Percentiles rank a stretch among this genome's conserved stretches.
Evolutionary conservation across 345 rosid species (phyloP).

Genomic region (Mallotus nudiflorus): DNA sequence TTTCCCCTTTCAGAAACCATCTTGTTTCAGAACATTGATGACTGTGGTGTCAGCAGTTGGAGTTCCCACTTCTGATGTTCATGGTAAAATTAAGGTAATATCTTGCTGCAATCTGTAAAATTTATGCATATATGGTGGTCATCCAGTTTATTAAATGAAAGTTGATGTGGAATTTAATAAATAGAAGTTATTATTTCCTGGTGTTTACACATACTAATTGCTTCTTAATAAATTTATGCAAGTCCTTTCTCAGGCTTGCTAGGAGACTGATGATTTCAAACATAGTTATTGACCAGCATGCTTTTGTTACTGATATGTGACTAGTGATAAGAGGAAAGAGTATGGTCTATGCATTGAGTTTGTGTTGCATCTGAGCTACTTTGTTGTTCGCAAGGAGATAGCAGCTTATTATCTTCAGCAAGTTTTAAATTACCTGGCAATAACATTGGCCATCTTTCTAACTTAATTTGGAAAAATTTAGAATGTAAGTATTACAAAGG

Average conservation of each 20-base stretch:
- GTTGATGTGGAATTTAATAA: too few relatives aligned
- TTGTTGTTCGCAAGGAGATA: neutral
- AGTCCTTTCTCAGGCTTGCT: neutral
- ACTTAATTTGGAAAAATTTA: neutral
- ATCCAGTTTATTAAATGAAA: too few relatives aligned
- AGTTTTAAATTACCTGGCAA: neutral
- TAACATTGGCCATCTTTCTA: neutral
- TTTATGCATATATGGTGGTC: constrained; percentile 12
- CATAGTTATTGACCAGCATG: neutral
- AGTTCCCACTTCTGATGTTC: constrained; percentile 45
- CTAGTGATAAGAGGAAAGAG: neutral
- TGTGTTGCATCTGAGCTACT: neutral
- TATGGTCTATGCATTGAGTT: neutral
- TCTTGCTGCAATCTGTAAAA: constrained; percentile 17
- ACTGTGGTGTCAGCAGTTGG: constrained; percentile 61
- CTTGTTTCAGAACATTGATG: constrained; percentile 59
- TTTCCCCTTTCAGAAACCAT: constrained; percentile 53
- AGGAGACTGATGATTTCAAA: neutral
- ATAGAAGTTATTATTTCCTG: neutral
- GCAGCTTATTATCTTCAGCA: neutral
- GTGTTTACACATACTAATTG: neutral
- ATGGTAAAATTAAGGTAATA: constrained; percentile 63
- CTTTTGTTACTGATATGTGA: neutral
- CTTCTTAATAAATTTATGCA: neutral
- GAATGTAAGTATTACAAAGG: neutral